These are phyloP conservation scores for Neckera pumila DNA, from an alignment of 225 moss, liverwort and hornwort genomes.

Conservation along the genomic window DNA sequence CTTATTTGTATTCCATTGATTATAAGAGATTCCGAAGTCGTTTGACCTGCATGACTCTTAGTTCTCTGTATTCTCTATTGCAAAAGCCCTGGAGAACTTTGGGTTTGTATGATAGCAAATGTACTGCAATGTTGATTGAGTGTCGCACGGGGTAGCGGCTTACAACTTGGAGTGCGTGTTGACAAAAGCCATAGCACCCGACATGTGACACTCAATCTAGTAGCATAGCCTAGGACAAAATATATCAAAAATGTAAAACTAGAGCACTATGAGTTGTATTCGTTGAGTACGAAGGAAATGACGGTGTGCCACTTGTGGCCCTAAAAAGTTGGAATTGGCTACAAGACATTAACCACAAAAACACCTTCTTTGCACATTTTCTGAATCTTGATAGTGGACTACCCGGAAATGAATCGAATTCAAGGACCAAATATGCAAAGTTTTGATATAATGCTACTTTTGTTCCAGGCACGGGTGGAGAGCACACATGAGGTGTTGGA, in stretches of 20 bases:
- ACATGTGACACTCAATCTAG: background rate
- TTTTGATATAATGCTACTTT: background rate
- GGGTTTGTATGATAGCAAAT: background rate
- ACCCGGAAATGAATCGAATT: background rate
- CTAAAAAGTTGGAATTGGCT: no score
- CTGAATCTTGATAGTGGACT: background rate
- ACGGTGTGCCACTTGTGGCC: background rate
- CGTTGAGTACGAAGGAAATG: no score
- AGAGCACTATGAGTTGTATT: background rate
- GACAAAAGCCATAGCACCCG: no score
- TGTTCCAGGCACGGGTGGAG: conserved; percentile 50
- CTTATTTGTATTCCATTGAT: background rate
- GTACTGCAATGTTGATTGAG: background rate
- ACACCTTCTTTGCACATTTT: background rate
- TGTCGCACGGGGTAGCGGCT: background rate
- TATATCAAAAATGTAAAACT: no score
- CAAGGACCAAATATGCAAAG: background rate
- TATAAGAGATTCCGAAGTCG: background rate
- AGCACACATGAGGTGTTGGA: conserved; percentile 64
- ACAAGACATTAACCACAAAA: background rate
- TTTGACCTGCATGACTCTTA: no score
- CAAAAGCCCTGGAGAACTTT: background rate
- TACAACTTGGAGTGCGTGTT: background rate
- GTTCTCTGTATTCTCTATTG: no score
- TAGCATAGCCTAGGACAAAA: background rate